Conservation (phyloP, 2,329 filamentous ascomycete genomes). For the Beauveria sp. region DNA sequence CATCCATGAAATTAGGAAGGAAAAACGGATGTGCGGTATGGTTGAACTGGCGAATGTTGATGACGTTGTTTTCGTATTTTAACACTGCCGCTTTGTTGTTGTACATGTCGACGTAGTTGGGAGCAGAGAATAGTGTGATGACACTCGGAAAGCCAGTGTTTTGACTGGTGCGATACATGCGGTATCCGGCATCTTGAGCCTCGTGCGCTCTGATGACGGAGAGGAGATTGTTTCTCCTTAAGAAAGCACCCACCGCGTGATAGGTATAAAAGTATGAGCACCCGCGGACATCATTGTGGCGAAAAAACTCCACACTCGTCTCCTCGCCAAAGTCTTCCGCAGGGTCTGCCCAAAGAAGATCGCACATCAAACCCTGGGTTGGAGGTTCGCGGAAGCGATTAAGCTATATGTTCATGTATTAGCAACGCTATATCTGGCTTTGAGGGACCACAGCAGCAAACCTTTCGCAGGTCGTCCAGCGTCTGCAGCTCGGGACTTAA, state of each 20-base stretch:
- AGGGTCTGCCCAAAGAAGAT: constrained; percentile 97
- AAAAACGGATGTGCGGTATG: constrained; percentile 99
- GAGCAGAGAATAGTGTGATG: constrained; percentile 99
- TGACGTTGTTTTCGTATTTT: constrained; percentile 99
- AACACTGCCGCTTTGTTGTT: constrained; percentile 99
- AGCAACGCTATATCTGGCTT: background rate
- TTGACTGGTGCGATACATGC: constrained; percentile 98
- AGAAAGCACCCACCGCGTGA: constrained; percentile 89
- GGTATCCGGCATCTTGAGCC: constrained; percentile 97
- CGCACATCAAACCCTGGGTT: constrained; percentile 97
- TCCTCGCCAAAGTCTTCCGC: constrained; percentile 98
- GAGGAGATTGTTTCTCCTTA: constrained; percentile 97
- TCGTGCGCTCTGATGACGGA: constrained; percentile 97
- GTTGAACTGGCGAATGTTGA: constrained; percentile 99
- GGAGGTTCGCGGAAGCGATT: constrained; percentile 96
- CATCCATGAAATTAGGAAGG: constrained; percentile 99
- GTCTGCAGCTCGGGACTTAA: constrained; percentile 94
- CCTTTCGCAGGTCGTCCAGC: constrained; percentile 83
- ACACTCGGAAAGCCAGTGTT: constrained; percentile 98
- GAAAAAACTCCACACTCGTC: constrained; percentile 93
- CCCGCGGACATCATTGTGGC: constrained; percentile 96
- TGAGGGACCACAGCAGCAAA: constrained; percentile 34
- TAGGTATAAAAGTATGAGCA: constrained; percentile 99
- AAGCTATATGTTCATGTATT: constrained; percentile 52
- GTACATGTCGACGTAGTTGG: constrained; percentile 98